Base-by-base conservation (phyloP, 148 eudicot genomes). In the Rheum nobile region DNA sequence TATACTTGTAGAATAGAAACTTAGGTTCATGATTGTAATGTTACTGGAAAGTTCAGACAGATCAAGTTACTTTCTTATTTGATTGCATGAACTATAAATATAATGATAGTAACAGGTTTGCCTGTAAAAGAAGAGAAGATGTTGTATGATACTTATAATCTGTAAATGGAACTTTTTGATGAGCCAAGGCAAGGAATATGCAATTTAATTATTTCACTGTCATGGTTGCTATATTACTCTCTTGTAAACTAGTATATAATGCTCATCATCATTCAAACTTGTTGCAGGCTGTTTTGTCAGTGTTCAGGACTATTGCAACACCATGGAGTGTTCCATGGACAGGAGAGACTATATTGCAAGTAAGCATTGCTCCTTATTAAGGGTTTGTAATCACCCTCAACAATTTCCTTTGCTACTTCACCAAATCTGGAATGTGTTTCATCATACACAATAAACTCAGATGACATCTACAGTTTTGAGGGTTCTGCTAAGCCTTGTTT, bases 251-350 rank as follows among this genome's bases (percentile, higher is more conserved):
- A 35, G 39, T 43, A 12, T 71, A 4, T 41, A 22, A 74, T 24
- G 67, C 8, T 59, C 26, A 19, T 38, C 0, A 57, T n/a, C 74
- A 57, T 41, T 52, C 19, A 42, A 17, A 67, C 2, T 48, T 65
- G 38, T 74, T 75, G 72, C 88, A 91, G 97, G 86, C 79, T 38
- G 80, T 75, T 79, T 82, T 79, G 84, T 81, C 89, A 41, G 77
- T 85, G 32, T 76, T 82, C 81, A 79, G 65, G 73, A 85, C 82
- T 35, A 68, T 83, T 70, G 91, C 90, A 67, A 85, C 86, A 72
- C 87, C 88, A 17, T 92, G 97, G 97, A 87, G 77, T 65, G 97
- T 92, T 59, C 97, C 97, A 69, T 92, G 97, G 97, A 79, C 89
- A 57, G 90, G 86, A 61, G 95, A 92, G 79, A 92, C 97, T 65